Conservation (phyloP, 1,139 yeast species). For the Kurtzmaniella quercitrusa region DNA sequence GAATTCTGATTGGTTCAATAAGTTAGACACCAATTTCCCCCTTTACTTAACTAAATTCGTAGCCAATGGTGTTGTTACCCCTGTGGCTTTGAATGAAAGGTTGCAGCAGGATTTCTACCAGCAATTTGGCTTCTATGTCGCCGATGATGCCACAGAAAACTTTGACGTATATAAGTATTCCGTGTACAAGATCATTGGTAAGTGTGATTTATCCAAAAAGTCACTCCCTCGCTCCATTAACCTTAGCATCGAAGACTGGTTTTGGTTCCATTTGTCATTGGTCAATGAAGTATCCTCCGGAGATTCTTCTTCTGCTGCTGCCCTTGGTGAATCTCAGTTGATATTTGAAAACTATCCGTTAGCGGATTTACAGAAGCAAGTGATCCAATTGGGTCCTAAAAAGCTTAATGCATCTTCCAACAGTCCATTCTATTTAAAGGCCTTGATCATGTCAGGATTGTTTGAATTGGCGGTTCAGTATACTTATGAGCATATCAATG, state of each 20-base stretch:
- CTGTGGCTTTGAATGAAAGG: constrained; percentile 65
- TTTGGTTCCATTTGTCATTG: constrained; percentile 86
- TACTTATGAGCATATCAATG: constrained; percentile 57
- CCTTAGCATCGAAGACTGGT: constrained; percentile 89
- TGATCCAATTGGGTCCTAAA: constrained; percentile 68
- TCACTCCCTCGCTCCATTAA: constrained; percentile 70
- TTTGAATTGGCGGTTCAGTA: constrained; percentile 80
- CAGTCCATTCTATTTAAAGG: constrained; percentile 73
- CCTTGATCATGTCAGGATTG: constrained; percentile 70
- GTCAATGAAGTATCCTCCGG: constrained; percentile 52
- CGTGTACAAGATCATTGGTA: constrained; percentile 85
- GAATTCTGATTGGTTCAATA: constrained; percentile 57
- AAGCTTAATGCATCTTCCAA: constrained; percentile 64
- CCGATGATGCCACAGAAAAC: constrained; percentile 38
- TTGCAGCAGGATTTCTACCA: constrained; percentile 80
- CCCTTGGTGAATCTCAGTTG: constrained; percentile 37
- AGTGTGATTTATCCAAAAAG: constrained; percentile 78
- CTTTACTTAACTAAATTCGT: constrained; percentile 71
- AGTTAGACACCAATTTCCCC: constrained; percentile 83
- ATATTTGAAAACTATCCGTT: constrained; percentile 71
- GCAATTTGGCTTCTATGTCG: constrained; percentile 65
- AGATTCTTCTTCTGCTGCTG: constrained; percentile 6
- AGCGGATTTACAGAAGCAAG: constrained; percentile 66
- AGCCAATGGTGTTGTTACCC: constrained; percentile 49
- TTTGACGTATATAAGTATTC: constrained; percentile 90